These are phyloP conservation scores for Turritis glabra DNA, from an alignment of 345 rosid species.

Conservation along the genomic window DNA sequence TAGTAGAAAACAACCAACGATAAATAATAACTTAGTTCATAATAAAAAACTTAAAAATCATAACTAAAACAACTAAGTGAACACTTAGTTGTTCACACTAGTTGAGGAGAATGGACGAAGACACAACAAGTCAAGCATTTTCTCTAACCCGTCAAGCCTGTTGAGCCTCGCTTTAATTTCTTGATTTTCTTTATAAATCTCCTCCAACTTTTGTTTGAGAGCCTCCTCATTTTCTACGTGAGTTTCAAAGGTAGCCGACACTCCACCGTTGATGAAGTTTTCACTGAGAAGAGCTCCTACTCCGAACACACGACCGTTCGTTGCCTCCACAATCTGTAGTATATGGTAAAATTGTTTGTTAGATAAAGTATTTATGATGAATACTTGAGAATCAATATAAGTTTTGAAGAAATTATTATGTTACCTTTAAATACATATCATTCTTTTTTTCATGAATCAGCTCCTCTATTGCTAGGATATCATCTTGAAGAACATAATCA, in stretches of 20 bases:
- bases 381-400: too few species aligned
- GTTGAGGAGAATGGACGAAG: neutral
- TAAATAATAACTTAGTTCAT: too few species aligned
- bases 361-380: neutral
- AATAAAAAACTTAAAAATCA: neutral
- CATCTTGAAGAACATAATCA: neutral
- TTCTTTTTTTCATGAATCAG: neutral
- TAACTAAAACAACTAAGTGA: neutral
- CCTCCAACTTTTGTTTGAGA: too few species aligned
- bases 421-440: slow-evolving; percentile 4
- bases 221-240: neutral
- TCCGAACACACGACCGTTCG: neutral
- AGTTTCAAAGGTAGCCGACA: neutral
- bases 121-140: neutral
- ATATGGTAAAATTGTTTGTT: neutral
- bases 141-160: neutral
- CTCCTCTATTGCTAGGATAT: neutral
- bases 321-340: neutral
- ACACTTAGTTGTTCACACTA: neutral
- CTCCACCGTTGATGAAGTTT: neutral
- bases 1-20: neutral
- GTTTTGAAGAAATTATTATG: neutral
- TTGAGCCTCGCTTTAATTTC: too few species aligned
- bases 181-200: neutral
- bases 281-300: neutral